Evolutionary conservation across 176 grass and related monocot species (phyloP).

Genomic region (Bothriochloa decipiens): DNA sequence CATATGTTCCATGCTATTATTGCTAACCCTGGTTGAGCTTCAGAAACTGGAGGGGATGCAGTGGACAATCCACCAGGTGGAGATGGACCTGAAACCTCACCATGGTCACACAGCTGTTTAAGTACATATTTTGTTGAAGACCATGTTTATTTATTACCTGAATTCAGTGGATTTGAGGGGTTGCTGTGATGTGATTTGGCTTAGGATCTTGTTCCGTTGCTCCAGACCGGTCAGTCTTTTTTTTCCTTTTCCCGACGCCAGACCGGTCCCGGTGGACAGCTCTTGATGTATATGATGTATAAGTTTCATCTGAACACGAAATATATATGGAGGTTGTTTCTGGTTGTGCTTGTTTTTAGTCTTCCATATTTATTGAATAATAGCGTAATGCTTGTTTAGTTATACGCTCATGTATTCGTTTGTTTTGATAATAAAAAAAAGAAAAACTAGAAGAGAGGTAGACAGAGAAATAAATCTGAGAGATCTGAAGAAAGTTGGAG

Average conservation of each 20-base stretch:
- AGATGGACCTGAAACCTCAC: constrained; percentile 87
- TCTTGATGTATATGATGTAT: constrained; percentile 16
- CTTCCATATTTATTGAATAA: not conserved
- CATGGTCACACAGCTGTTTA: constrained; percentile 45
- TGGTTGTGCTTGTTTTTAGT: not conserved
- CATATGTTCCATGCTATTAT: not conserved
- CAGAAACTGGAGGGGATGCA: constrained; percentile 99
- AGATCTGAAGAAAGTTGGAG: not conserved
- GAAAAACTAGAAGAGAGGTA: not conserved
- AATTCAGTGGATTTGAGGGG: not conserved
- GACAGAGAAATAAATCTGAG: not conserved
- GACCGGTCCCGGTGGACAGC: not conserved
- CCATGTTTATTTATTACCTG: not conserved
- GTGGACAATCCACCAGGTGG: constrained; percentile 97
- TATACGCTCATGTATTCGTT: not conserved
- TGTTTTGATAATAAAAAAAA: not conserved
- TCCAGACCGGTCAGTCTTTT: not conserved
- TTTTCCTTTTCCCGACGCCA: too few species aligned
- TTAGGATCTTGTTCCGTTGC: constrained; percentile 5
- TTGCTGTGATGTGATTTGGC: not conserved
- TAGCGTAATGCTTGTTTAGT: not conserved
- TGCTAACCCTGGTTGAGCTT: constrained; percentile 10
- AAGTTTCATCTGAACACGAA: not conserved
- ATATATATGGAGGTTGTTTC: not conserved
- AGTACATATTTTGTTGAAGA: not conserved